phyloP scores from a whole-genome alignment of 352 stramenopile genomes.

The Phytophthora pinifolia region DNA sequence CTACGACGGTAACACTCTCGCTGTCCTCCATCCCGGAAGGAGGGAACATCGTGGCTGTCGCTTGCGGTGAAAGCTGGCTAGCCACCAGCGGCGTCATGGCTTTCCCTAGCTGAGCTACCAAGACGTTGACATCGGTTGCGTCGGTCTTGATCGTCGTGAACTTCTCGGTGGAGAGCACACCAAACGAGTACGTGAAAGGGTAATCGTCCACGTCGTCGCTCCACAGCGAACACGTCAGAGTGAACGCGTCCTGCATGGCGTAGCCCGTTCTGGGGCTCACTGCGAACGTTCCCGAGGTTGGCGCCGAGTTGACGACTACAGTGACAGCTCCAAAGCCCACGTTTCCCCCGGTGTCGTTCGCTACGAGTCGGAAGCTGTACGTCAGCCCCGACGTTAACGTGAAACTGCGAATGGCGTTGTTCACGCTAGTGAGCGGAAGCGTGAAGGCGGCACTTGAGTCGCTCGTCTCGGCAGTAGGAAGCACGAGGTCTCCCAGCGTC shows the following conservation, averaged over 20 bases:
- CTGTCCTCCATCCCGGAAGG: constrained; percentile 26
- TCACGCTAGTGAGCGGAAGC: constrained; percentile 51
- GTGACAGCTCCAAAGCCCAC: constrained; percentile 49
- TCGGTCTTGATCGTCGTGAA: constrained; percentile 25
- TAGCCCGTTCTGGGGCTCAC: constrained; percentile 47
- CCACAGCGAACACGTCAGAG: constrained; percentile 54
- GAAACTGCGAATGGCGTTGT: constrained; percentile 57
- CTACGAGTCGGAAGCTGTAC: constrained; percentile 65
- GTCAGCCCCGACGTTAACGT: constrained; percentile 58
- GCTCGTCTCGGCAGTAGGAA: constrained; percentile 25
- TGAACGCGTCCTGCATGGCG: constrained; percentile 58
- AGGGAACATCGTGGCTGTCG: constrained; percentile 44
- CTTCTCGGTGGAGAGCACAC: constrained; percentile 33
- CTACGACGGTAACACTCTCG: constrained; percentile 48
- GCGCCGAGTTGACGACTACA: constrained; percentile 61
- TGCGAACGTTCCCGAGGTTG: constrained; percentile 48
- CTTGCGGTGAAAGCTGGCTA: constrained; percentile 39
- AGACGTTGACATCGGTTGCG: constrained; percentile 13
- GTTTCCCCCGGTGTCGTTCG: constrained; percentile 54
- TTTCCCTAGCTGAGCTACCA: constrained; percentile 33
- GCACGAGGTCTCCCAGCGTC: constrained; percentile 53
- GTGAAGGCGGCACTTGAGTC: constrained; percentile 47
- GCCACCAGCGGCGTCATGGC: constrained; percentile 39
- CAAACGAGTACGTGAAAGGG: constrained; percentile 65
- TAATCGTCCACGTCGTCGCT: constrained; percentile 59